A percentile compares a stretch with the other conserved stretches of the same genome.
phyloP scores from a whole-genome alignment of 2,329 filamentous ascomycete species.

The Colletotrichum spaethianum region DNA sequence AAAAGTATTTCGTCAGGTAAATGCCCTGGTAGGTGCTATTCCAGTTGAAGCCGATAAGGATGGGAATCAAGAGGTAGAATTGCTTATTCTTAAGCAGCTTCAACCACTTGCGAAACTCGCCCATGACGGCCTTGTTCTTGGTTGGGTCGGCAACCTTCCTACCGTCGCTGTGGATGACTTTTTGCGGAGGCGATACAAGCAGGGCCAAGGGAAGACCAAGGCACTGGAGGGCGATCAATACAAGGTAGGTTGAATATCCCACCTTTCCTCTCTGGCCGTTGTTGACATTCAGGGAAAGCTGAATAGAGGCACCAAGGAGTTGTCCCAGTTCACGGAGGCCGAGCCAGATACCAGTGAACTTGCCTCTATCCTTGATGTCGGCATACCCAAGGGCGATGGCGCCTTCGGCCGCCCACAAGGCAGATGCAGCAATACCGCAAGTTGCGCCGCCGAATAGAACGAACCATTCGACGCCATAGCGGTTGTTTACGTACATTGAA shows the following conservation, averaged over 20 bases:
- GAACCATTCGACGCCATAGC: conserved; percentile 59
- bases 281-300: conserved; percentile 63
- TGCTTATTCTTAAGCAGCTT: conserved; percentile 58
- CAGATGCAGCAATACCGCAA: conserved; percentile 56
- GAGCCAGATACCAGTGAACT: conserved; percentile 66
- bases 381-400: conserved; percentile 52
- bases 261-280: conserved; percentile 60
- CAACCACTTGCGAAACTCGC: conserved; percentile 55
- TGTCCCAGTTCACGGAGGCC: conserved; percentile 67
- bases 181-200: conserved; percentile 60
- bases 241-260: conserved; percentile 57
- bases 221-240: conserved; percentile 60
- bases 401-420: conserved; percentile 52
- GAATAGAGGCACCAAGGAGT: conserved; percentile 65
- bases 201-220: conserved; percentile 61
- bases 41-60: conserved; percentile 66
- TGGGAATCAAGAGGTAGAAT: conserved; percentile 63
- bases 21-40: conserved; percentile 66
- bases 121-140: conserved; percentile 54
- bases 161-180: conserved; percentile 58
- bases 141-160: conserved; percentile 48
- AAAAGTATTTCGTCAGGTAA: conserved; percentile 67
- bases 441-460: conserved; percentile 58
- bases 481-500: conserved; percentile 59
- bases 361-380: conserved; percentile 60